A percentile compares a stretch with the other conserved stretches of the same genome.
Conservation (phyloP, 116 monocot species). For the Iris pallida region DNA sequence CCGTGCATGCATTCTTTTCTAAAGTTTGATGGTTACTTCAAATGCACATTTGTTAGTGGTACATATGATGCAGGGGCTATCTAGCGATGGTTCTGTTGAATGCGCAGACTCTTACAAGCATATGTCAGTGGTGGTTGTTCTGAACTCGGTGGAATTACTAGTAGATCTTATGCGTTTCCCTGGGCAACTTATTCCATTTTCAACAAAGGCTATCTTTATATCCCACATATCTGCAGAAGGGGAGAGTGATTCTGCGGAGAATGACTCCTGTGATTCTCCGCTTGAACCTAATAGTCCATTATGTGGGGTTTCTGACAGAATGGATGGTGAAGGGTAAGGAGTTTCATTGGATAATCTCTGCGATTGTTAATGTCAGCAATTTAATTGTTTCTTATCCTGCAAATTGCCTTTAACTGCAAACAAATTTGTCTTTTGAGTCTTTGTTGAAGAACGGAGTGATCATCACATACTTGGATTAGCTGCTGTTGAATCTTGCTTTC, state of each 20-base stretch:
- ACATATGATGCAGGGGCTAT: conserved; percentile 47
- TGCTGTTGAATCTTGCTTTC: not conserved
- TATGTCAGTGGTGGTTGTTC: conserved; percentile 76
- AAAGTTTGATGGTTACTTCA: not conserved
- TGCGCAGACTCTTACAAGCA: conserved; percentile 70
- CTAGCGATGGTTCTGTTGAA: conserved; percentile 60
- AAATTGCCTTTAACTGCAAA: not conserved
- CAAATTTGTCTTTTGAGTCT: too few relatives aligned
- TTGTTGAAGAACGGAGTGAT: too few relatives aligned
- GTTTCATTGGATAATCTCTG: not conserved
- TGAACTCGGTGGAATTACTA: conserved; percentile 76
- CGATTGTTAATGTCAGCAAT: conserved; percentile 3
- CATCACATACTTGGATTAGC: not conserved
- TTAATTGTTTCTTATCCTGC: not conserved
- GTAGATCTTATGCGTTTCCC: conserved; percentile 93
- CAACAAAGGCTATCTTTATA: conserved; percentile 69
- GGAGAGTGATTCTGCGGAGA: conserved; percentile 86
- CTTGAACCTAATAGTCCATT: conserved; percentile 91
- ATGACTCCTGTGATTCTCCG: conserved; percentile 96
- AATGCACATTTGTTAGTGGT: not conserved
- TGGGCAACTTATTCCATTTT: conserved; percentile 81
- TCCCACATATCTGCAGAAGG: conserved; percentile 72
- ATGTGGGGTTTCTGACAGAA: conserved; percentile 52
- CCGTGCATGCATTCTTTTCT: too few relatives aligned
- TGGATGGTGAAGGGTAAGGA: conserved; percentile 47